A percentile compares a stretch with the other conserved stretches of the same genome.
Evolutionary conservation across 2,329 filamentous ascomycete species (phyloP).

Genomic region (Colletotrichum falcatum): DNA sequence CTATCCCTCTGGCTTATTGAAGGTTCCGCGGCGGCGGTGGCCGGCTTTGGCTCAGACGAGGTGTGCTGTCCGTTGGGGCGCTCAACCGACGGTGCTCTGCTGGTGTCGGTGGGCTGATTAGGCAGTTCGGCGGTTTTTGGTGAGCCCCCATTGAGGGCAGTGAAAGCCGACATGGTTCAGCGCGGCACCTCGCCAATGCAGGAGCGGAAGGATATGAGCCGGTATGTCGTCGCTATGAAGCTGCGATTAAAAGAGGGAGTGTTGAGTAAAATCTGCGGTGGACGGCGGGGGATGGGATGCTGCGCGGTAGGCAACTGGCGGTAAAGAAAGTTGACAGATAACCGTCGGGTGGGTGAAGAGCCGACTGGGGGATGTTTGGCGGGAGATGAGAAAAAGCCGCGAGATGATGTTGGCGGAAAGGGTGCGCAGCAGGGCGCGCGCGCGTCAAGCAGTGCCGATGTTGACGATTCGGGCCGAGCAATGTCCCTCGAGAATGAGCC

Average conservation of each 20-base stretch:
- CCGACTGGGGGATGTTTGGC: slow-evolving; percentile 25
- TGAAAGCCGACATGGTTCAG: slow-evolving; percentile 63
- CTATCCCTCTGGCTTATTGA: slow-evolving; percentile 53
- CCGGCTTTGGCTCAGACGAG: slow-evolving; percentile 43
- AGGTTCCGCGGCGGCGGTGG: slow-evolving; percentile 44
- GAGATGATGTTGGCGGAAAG: slow-evolving; percentile 27
- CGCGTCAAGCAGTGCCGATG: slow-evolving; percentile 40
- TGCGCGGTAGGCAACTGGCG: slow-evolving; percentile 16
- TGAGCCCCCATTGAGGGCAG: slow-evolving; percentile 63
- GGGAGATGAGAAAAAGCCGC: slow-evolving; percentile 13
- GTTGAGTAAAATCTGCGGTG: background rate
- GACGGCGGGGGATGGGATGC: background rate
- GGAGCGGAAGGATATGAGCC: slow-evolving; percentile 17
- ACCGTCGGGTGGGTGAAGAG: slow-evolving; percentile 23
- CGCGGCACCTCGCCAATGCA: slow-evolving; percentile 41
- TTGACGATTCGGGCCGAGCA: slow-evolving; percentile 40
- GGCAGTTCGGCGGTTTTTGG: slow-evolving; percentile 56
- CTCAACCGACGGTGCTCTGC: slow-evolving; percentile 50
- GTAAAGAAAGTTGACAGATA: slow-evolving; percentile 14
- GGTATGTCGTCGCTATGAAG: slow-evolving; percentile 16
- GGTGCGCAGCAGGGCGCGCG: slow-evolving; percentile 28
- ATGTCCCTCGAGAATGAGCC: slow-evolving; percentile 22
- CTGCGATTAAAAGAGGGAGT: slow-evolving; percentile 2
- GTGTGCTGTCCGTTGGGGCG: slow-evolving; percentile 45
- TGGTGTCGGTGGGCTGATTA: slow-evolving; percentile 49